Percentiles rank a stretch among this genome's conserved stretches.
These are phyloP conservation scores for Trifolium dubium DNA, from an alignment of 306 rosid genomes.

Conservation along the genomic window DNA sequence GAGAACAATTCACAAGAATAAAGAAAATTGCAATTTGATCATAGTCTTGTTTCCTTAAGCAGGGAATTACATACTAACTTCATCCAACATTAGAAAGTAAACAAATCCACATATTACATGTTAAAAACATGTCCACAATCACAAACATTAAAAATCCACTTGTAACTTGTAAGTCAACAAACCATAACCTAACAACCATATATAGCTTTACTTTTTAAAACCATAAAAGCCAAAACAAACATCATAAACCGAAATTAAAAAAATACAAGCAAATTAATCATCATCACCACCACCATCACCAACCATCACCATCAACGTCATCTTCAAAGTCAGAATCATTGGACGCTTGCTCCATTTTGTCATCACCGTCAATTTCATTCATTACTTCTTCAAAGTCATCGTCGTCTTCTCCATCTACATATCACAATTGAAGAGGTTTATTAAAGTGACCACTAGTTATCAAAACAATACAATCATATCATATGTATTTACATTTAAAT, in stretches of 20 bases:
- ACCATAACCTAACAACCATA: background rate
- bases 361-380: background rate
- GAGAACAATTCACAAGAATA: background rate
- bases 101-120: background rate
- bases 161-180: background rate
- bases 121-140: background rate
- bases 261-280: background rate
- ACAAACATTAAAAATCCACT: background rate
- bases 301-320: background rate
- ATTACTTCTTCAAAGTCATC: background rate
- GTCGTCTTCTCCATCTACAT: background rate
- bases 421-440: background rate
- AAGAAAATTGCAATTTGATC: background rate
- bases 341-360: background rate
- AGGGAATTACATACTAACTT: background rate
- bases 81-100: slow-evolving; percentile 11
- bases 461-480: background rate
- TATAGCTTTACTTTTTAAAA: background rate
- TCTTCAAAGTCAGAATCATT: background rate
- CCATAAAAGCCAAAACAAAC: background rate
- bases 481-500: background rate
- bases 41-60: background rate
- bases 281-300: background rate
- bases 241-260: background rate
- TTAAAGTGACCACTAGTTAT: background rate